Percentiles rank a stretch among this genome's conserved stretches.
Conservation (phyloP, 2,329 filamentous ascomycete genomes). For the Aspergillus jensenii region DNA sequence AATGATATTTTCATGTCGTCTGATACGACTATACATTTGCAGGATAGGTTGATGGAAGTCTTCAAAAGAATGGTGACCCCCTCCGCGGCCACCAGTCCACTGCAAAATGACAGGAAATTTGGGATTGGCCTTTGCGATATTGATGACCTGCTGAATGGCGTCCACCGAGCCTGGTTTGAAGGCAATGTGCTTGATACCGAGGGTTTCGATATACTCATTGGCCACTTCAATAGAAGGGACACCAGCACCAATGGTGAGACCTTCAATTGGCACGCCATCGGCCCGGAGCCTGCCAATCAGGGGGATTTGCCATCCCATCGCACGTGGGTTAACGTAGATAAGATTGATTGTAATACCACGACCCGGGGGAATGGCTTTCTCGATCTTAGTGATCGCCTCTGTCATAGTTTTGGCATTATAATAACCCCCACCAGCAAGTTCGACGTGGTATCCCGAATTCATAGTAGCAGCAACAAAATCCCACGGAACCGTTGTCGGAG, state of each 20-base stretch:
- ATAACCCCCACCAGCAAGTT: slow-evolving; percentile 86
- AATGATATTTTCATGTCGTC: slow-evolving; percentile 81
- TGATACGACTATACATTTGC: slow-evolving; percentile 86
- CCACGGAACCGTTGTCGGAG: slow-evolving; percentile 82
- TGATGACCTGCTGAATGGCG: slow-evolving; percentile 84
- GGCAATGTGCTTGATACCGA: slow-evolving; percentile 86
- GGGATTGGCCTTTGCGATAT: slow-evolving; percentile 88
- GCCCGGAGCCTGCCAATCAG: slow-evolving; percentile 75
- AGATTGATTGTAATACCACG: slow-evolving; percentile 87
- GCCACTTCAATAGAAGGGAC: slow-evolving; percentile 91
- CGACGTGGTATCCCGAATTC: slow-evolving; percentile 93
- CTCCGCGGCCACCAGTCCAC: slow-evolving; percentile 91
- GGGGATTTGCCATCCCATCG: slow-evolving; percentile 91
- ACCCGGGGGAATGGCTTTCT: slow-evolving; percentile 77
- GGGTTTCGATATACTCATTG: slow-evolving; percentile 88
- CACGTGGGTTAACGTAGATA: slow-evolving; percentile 85
- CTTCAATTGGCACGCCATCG: slow-evolving; percentile 87
- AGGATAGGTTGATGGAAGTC: slow-evolving; percentile 91
- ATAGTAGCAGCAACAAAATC: slow-evolving; percentile 90
- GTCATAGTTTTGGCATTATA: slow-evolving; percentile 82
- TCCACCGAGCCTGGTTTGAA: slow-evolving; percentile 92
- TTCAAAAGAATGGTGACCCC: slow-evolving; percentile 90
- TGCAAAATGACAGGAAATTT: slow-evolving; percentile 85
- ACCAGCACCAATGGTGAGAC: slow-evolving; percentile 86
- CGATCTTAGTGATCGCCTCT: slow-evolving; percentile 78